Evolutionary conservation across 108 stramenopile genomes (phyloP).

Genomic region (Phaeodactylum tricornutum): DNA sequence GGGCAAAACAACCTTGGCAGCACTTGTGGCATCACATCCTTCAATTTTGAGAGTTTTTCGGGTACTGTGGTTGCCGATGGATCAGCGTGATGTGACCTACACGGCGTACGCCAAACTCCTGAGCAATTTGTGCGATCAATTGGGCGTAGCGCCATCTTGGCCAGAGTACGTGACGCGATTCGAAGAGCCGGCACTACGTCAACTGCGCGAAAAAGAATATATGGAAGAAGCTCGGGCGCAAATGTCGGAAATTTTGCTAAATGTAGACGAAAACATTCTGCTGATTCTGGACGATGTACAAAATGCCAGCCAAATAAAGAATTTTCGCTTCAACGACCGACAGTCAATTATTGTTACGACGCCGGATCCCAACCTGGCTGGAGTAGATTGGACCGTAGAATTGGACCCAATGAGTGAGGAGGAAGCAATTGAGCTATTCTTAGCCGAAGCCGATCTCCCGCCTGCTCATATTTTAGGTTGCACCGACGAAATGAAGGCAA

Average conservation of each 20-base stretch:
- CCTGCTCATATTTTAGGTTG: slow-evolving; percentile 15
- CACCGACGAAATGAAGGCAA: slow-evolving; percentile 13
- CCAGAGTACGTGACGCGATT: slow-evolving; percentile 6
- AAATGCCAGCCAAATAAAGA: slow-evolving; percentile 26
- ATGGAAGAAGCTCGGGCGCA: slow-evolving; percentile 13
- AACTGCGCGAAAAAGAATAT: slow-evolving; percentile 10
- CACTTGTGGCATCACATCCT: slow-evolving; percentile 22
- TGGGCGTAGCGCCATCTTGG: slow-evolving; percentile 8
- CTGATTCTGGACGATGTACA: slow-evolving; percentile 41
- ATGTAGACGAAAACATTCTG: slow-evolving; percentile 13
- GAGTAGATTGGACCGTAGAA: slow-evolving; percentile 19
- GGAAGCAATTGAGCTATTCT: slow-evolving; percentile 40
- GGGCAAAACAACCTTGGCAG: slow-evolving; percentile 55
- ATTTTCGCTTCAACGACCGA: slow-evolving; percentile 34
- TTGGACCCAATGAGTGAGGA: slow-evolving; percentile 25
- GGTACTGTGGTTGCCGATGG: slow-evolving; percentile 18
- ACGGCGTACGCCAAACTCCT: slow-evolving; percentile 5
- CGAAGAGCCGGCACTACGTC: slow-evolving; percentile 15
- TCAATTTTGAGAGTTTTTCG: slow-evolving; percentile 11
- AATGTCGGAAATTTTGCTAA: slow-evolving; percentile 8
- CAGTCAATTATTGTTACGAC: slow-evolving; percentile 35
- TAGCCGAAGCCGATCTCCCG: slow-evolving; percentile 28
- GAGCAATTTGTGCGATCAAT: slow-evolving; percentile 14
- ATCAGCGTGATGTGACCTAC: background rate
- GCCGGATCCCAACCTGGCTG: background rate